Conservation (phyloP, 192 early-diverging fungal species). For the Umbelopsis isabellina region DNA sequence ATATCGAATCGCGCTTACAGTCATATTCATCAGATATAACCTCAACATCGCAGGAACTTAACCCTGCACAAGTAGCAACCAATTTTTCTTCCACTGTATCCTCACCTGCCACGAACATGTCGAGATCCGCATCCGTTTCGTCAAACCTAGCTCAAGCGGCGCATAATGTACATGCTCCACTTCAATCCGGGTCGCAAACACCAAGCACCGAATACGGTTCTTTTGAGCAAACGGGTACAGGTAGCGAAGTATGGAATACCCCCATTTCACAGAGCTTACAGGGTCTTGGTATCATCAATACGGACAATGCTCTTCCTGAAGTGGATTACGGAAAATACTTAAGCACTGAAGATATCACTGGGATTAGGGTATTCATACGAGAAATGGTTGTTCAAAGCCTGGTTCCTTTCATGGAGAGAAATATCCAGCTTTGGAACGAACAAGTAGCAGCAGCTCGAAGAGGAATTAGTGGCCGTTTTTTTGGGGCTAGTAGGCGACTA, state of each 20-base stretch:
- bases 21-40: slow-evolving; percentile 4
- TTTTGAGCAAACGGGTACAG: slow-evolving; percentile 2
- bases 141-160: not conserved
- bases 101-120: slow-evolving; percentile 2
- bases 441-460: slow-evolving; percentile 86
- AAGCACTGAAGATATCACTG: slow-evolving; percentile 55
- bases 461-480: slow-evolving; percentile 88
- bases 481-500: slow-evolving; percentile 81
- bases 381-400: slow-evolving; percentile 75
- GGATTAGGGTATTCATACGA: slow-evolving; percentile 51
- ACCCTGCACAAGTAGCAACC: not conserved
- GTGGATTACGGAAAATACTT: slow-evolving; percentile 57
- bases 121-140: not conserved
- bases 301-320: slow-evolving; percentile 27
- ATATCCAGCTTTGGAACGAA: slow-evolving; percentile 87
- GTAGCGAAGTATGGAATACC: slow-evolving; percentile 18
- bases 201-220: slow-evolving; percentile 5
- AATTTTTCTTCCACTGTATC: not conserved
- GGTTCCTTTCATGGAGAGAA: slow-evolving; percentile 88
- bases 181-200: slow-evolving; percentile 18
- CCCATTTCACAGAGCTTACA: slow-evolving; percentile 10
- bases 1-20: slow-evolving; percentile 17
- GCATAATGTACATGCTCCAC: slow-evolving; percentile 17
- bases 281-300: slow-evolving; percentile 7
- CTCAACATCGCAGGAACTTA: not conserved